phyloP scores from a whole-genome alignment of 768 basidiomycete species.

The Hericium alpestre region DNA sequence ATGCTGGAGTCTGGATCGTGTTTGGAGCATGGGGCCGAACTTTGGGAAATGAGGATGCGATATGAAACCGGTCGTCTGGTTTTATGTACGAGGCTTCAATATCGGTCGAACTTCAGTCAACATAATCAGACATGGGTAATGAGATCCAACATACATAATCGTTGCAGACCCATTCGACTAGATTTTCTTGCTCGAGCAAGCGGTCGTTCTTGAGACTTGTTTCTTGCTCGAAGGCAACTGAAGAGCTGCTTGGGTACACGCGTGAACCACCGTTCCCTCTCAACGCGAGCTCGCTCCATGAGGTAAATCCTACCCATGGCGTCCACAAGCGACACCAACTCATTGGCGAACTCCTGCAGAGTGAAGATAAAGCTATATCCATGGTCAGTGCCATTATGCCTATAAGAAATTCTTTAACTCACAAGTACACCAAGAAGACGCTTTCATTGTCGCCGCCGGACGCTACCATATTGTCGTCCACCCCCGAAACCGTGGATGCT shows the following conservation, averaged over 20 bases:
- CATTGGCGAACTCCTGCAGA: slow-evolving; percentile 84
- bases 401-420: slow-evolving; percentile 21
- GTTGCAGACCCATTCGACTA: slow-evolving; percentile 12
- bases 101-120: neutral
- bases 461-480: slow-evolving; percentile 25
- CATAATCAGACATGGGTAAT: neutral
- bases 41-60: slow-evolving; percentile 67
- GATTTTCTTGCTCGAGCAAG: slow-evolving; percentile 3
- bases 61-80: slow-evolving; percentile 18
- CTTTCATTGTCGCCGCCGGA: slow-evolving; percentile 59
- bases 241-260: slow-evolving; percentile 16
- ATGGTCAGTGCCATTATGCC: slow-evolving; percentile 1
- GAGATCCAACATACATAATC: slow-evolving; percentile 15
- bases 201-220: neutral
- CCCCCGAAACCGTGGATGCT: slow-evolving; percentile 15
- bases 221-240: neutral
- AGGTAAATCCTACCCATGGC: slow-evolving; percentile 72
- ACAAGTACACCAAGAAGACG: slow-evolving; percentile 90
- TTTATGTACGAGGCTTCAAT: slow-evolving; percentile 40
- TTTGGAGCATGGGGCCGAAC: slow-evolving; percentile 75
- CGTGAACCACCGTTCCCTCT: slow-evolving; percentile 29
- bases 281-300: slow-evolving; percentile 42
- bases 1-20: slow-evolving; percentile 71
- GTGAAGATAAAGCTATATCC: slow-evolving; percentile 82
- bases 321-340: slow-evolving; percentile 72